These are phyloP conservation scores for Pythium grandisporangium DNA, from an alignment of 352 stramenopile genomes.

Conservation along the genomic window DNA sequence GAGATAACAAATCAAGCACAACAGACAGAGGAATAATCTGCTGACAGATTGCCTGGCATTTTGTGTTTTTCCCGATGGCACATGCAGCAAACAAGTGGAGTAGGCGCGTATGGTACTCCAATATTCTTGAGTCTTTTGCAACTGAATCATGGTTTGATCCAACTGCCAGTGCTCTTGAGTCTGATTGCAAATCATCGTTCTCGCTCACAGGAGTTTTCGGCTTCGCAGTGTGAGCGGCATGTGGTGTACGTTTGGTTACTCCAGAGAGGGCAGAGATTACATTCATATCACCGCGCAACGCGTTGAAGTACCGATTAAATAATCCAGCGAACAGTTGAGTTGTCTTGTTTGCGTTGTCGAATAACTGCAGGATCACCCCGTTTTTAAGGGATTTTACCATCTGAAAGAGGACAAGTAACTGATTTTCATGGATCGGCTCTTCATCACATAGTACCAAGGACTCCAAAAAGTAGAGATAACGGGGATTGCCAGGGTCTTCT, in stretches of 20 bases:
- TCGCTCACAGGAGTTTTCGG: too few species aligned
- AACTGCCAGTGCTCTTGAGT: too few species aligned
- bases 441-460: conserved; percentile 49
- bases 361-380: conserved; percentile 34
- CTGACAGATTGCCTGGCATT: conserved; percentile 58
- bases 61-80: conserved; percentile 46
- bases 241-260: too few species aligned
- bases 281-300: background rate
- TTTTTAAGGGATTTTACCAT: conserved; percentile 55
- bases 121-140: conserved; percentile 13
- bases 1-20: conserved; percentile 25
- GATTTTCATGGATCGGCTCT: conserved; percentile 49
- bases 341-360: conserved; percentile 29
- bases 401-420: conserved; percentile 57
- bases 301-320: conserved; percentile 14
- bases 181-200: too few species aligned
- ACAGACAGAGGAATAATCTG: conserved; percentile 40
- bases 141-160: too few species aligned
- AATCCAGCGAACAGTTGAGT: conserved; percentile 18
- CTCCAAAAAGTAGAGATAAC: conserved; percentile 56
- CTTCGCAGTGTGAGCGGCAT: too few species aligned
- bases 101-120: conserved; percentile 49
- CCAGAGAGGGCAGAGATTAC: too few species aligned
- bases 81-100: conserved; percentile 55
- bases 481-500: conserved; percentile 26